Conservation (phyloP, 2,329 filamentous ascomycete species). For the Zelopaecilomyces penicillatus region DNA sequence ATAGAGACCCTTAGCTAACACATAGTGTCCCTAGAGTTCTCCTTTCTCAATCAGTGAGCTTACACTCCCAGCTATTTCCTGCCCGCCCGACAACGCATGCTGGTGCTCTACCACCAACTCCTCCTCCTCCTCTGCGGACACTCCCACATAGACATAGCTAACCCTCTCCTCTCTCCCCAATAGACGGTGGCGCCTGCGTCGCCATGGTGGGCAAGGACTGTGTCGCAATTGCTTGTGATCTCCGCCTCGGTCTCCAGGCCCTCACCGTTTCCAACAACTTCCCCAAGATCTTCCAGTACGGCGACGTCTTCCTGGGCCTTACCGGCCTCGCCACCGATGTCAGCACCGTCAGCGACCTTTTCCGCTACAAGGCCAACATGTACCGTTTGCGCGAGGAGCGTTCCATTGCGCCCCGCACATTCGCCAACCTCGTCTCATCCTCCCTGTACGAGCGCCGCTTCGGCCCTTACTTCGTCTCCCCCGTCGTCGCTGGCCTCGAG, state of each 20-base stretch:
- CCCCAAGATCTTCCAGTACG: constrained; percentile 98
- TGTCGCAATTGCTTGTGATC: constrained; percentile 97
- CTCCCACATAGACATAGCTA: constrained; percentile 9
- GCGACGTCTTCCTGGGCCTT: constrained; percentile 88
- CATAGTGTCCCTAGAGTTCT: constrained; percentile 53
- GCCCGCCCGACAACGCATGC: not conserved
- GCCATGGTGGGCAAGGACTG: constrained; percentile 99
- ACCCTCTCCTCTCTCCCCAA: constrained; percentile 2
- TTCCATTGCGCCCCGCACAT: constrained; percentile 85
- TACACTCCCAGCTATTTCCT: not conserved
- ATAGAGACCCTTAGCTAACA: constrained; percentile 17
- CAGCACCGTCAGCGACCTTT: constrained; percentile 86
- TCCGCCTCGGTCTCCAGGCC: constrained; percentile 91
- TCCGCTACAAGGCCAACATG: constrained; percentile 99
- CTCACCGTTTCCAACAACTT: constrained; percentile 99
- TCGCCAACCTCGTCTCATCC: constrained; percentile 89
- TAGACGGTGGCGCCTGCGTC: constrained; percentile 85
- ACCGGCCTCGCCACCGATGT: constrained; percentile 97
- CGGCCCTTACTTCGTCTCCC: constrained; percentile 91
- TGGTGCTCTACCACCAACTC: constrained; percentile 2
- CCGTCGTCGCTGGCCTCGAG: constrained; percentile 91
- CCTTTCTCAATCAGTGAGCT: constrained; percentile 90
- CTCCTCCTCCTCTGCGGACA: constrained; percentile 4
- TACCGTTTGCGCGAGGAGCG: constrained; percentile 98
- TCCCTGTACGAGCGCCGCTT: constrained; percentile 93